Evolutionary conservation across 495 filamentous ascomycete species (phyloP).

Genomic region (Xylaria castorea): DNA sequence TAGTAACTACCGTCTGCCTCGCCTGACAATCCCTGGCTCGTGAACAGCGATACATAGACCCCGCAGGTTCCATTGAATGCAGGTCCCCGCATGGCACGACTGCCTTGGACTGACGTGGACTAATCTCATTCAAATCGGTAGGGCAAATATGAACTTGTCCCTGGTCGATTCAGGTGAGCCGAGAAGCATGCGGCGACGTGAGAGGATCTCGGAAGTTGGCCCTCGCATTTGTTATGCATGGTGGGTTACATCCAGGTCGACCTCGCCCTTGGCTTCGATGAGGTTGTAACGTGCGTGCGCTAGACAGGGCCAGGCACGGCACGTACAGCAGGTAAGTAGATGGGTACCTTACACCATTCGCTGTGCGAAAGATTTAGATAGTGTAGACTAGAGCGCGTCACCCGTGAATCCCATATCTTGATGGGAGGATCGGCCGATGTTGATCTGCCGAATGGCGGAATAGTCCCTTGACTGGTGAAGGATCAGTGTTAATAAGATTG

Average conservation of each 20-base stretch:
- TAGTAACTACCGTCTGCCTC: constrained; percentile 14
- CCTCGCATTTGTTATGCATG: constrained; percentile 20
- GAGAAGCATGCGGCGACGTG: constrained; percentile 27
- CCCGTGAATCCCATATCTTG: constrained; percentile 21
- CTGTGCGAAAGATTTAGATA: constrained; percentile 5
- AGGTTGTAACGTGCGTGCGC: constrained; percentile 24
- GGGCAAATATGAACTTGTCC: constrained; percentile 23
- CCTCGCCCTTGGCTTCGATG: constrained; percentile 21
- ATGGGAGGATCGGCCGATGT: constrained; percentile 21
- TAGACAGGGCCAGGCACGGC: constrained; percentile 24
- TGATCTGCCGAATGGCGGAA: constrained; percentile 29
- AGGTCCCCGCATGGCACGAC: constrained; percentile 31
- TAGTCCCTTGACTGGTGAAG: constrained; percentile 20
- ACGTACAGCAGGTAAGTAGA: constrained; percentile 8
- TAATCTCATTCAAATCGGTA: constrained; percentile 24
- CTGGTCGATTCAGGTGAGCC: constrained; percentile 31
- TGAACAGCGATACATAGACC: constrained; percentile 2
- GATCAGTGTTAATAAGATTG: background rate
- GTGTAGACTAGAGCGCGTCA: constrained; percentile 12
- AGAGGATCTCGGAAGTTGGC: constrained; percentile 29
- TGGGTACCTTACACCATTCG: constrained; percentile 8
- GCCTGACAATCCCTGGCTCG: constrained; percentile 16
- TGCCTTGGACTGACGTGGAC: constrained; percentile 30
- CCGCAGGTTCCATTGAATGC: constrained; percentile 28
- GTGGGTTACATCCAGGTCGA: constrained; percentile 25